Evolutionary conservation across 2,329 filamentous ascomycete genomes (phyloP).

Genomic region (Sodiomyces alkalinus): DNA sequence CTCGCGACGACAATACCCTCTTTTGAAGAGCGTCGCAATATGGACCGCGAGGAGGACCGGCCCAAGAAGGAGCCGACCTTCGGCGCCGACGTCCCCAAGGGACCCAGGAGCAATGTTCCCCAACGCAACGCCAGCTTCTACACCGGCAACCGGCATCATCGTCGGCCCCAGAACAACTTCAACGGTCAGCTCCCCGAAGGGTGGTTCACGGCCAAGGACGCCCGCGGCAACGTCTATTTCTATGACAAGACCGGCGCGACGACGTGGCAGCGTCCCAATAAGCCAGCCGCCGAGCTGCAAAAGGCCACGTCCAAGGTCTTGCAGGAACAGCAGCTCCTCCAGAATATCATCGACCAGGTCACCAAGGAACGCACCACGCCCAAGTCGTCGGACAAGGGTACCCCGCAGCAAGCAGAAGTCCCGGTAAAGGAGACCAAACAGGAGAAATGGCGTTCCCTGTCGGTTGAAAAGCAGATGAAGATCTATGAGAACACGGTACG

Average conservation of each 20-base stretch:
- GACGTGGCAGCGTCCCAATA: constrained; percentile 68
- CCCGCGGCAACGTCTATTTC: constrained; percentile 64
- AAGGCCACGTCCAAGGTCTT: constrained; percentile 49
- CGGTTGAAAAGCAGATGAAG: constrained; percentile 82
- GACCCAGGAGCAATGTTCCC: constrained; percentile 42
- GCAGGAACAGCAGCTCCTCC: constrained; percentile 56
- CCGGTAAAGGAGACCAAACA: constrained; percentile 42
- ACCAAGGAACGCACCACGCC: constrained; percentile 50
- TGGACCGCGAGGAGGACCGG: constrained; percentile 24
- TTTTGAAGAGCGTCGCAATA: constrained; percentile 46
- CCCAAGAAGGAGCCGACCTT: constrained; percentile 23
- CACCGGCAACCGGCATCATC: constrained; percentile 18
- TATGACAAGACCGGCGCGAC: constrained; percentile 66
- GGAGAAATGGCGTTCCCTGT: constrained; percentile 56
- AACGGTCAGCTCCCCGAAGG: constrained; percentile 54
- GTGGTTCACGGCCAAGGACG: constrained; percentile 67
- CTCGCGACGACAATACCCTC: constrained; percentile 26
- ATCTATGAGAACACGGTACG: constrained; percentile 86
- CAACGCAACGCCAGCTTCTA: constrained; percentile 39
- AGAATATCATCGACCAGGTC: constrained; percentile 75
- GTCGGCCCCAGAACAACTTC: constrained; percentile 40
- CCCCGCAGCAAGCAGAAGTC: constrained; percentile 44
- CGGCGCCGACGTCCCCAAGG: constrained; percentile 38
- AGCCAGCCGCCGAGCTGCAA: constrained; percentile 47
- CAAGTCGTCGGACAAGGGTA: constrained; percentile 40